Percentiles rank a stretch among this genome's conserved stretches.
Evolutionary conservation across 176 grass and related monocot species (phyloP).

Genomic region (Lolium multiflorum): DNA sequence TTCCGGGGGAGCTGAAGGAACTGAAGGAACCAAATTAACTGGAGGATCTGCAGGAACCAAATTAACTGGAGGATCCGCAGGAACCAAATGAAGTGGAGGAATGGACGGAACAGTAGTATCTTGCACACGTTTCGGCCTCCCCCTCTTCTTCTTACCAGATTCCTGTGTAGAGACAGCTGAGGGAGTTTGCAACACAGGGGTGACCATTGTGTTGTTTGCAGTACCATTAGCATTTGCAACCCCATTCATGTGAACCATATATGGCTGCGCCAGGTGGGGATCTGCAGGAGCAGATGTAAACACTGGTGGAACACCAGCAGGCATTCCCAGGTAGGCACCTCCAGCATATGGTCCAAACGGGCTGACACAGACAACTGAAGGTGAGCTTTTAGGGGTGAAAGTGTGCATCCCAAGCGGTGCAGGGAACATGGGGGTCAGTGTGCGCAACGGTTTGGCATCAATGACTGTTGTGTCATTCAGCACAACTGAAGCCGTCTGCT

Average conservation of each 20-base stretch:
- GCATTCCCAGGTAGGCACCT: background rate
- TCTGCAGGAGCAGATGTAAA: background rate
- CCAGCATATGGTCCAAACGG: constrained; percentile 21
- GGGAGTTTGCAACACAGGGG: constrained; percentile 38
- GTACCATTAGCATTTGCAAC: constrained; percentile 16
- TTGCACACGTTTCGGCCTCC: constrained; percentile 37
- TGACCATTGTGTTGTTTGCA: background rate
- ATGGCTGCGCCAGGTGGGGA: background rate
- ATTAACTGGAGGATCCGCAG: background rate
- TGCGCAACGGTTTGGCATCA: constrained; percentile 17
- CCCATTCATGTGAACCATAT: constrained; percentile 17
- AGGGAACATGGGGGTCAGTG: constrained; percentile 23
- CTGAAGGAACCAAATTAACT: background rate
- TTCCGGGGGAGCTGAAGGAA: background rate
- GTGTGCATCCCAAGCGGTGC: constrained; percentile 24
- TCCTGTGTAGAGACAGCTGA: constrained; percentile 9
- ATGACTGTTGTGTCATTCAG: constrained; percentile 5
- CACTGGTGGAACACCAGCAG: background rate
- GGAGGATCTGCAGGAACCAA: background rate
- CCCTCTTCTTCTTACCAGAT: constrained; percentile 46
- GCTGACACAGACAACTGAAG: constrained; percentile 19
- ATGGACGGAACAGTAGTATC: background rate
- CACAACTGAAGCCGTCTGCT: constrained; percentile 31
- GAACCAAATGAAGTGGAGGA: background rate
- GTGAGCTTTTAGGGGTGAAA: constrained; percentile 22